Base-by-base conservation (phyloP, 352 stramenopile species). In the Pythium rhizo-oryzae region DNA sequence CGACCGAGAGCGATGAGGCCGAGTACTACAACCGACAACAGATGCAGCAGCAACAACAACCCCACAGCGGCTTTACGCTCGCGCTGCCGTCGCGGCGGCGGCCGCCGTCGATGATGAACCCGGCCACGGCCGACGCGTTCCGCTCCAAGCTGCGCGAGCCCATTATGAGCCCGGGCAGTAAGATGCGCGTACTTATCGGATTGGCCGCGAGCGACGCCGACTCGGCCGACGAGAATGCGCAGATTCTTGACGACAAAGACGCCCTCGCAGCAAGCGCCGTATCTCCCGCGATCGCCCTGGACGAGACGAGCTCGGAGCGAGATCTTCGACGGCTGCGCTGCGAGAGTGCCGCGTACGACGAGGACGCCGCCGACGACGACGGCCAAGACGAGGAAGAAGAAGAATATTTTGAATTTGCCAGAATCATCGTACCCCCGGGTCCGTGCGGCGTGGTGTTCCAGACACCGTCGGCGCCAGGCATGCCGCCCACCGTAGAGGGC, bases 381-480 rank as follows among this genome's bases (percentile, higher is more conserved):
- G 69, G 59, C 8, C 16, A 69, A 47, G 61, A 54, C 8, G 56
- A 62, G 56, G 49, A 69, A 23, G 70, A 80, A 21, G 76, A 75
- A 11, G 82, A 90, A 43, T 82, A 91, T 67, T 92, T 83, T 80
- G 87, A 92, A 67, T 77, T 87, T 53, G 69, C 89, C 12, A 82
- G 78, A 24, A 84, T 94, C 62, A 91, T 90, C 68, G 84, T 94
- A 28, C 84, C 86, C 12, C 84, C 86, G 0, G 86, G 86, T 0
- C 84, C 84, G 9, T 92, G 82, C 19, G 86, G 86, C 4, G 81
- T 94, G 46, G 79, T 93, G 33, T 74, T 94, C 30, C 80, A 91
- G 57, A 74, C 87, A 33, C 75, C 84, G 9, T 77, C 67, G 25
- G 63, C 59, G 25, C 47, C 68, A 8, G 60, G 56, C 23, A 60